Evolutionary conservation across 139 green algal genomes (phyloP), one percentile per base, ranked within the genome.

Genomic region (Chlorella sp.): DNA sequence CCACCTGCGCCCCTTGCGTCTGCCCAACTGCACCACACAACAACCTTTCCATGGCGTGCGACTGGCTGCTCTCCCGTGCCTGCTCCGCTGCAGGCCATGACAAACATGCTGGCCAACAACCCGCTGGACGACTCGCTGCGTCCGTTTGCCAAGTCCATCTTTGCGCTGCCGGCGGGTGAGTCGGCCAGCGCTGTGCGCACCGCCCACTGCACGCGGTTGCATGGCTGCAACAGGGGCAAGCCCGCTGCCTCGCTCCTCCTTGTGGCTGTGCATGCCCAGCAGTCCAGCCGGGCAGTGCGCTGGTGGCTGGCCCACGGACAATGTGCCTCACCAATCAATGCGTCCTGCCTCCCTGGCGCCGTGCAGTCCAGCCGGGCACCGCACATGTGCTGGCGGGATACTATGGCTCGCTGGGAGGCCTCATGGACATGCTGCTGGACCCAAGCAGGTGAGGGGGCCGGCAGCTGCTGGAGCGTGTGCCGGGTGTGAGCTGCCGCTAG

Each of bases 361-460:
- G n/a, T 48, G 86, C 80, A 73, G 60, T 89, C 22, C 51, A 68
- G 58, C 86, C 86, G 3, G 38, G 19, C 11, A 54, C 77, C 14
- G 81, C 86, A 32, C 81, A 89, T 69, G 64, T 67, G 34, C 56
- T 89, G 46, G 81, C 73, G n/a, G 72, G 41, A 5, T 22, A 85
- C 40, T 89, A 82, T n/a, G 44, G 60, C 34, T 79, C 60, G 40
- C 64, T 89, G 54, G 80, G 82, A 54, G 81, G 43, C 0, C 54
- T 87, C 28, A 86, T 87, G 65, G 73, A 84, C 56, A 75, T 80
- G 73, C 64, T 89, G 44, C 77, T 85, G 34, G 85, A 86, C 48
- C 54, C 64, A 1, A 34, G 51, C 34, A 38, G 81, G 81, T 73
- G 81, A 34, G 60, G 51, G 13, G 3, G 4, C 41, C 5, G 32